Conservation (phyloP, 768 basidiomycete species). For the Boletus coccyginus region DNA sequence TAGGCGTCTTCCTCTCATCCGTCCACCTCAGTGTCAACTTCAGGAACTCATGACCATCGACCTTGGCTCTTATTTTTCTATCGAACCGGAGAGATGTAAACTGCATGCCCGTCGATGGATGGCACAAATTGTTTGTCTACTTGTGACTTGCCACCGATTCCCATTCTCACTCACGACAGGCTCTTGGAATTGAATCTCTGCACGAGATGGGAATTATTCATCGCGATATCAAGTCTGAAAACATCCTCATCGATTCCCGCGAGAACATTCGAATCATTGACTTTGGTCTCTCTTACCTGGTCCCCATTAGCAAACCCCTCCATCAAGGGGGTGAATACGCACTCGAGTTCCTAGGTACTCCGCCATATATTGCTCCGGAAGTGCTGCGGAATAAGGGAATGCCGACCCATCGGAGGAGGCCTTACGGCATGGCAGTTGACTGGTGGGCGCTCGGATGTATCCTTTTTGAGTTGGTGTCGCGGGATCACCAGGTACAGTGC, state of each 20-base stretch:
- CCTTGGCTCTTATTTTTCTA: conserved; percentile 29
- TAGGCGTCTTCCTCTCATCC: neutral
- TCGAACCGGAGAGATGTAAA: conserved; percentile 21
- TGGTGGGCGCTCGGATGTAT: conserved; percentile 45
- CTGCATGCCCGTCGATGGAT: conserved; percentile 37
- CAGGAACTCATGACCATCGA: conserved; percentile 43
- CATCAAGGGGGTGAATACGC: conserved; percentile 14
- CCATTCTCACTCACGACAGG: conserved; percentile 23
- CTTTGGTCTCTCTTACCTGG: conserved; percentile 37
- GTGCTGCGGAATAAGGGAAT: conserved; percentile 29
- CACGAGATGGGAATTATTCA: conserved; percentile 64
- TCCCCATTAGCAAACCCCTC: conserved; percentile 10
- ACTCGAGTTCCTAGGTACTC: conserved; percentile 33
- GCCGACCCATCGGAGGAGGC: conserved; percentile 1
- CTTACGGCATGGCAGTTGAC: conserved; percentile 36
- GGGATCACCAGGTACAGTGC: conserved; percentile 22
- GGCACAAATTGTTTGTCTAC: conserved; percentile 36
- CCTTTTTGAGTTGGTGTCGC: conserved; percentile 36
- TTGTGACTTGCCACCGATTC: neutral
- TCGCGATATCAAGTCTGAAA: conserved; percentile 68
- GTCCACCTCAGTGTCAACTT: neutral
- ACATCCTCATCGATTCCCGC: conserved; percentile 53
- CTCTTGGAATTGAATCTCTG: conserved; percentile 41
- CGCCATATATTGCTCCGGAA: conserved; percentile 41
- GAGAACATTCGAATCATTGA: conserved; percentile 42